Base-by-base conservation (phyloP, 345 rosid genomes). In the Chamaenerion angustifolium region DNA sequence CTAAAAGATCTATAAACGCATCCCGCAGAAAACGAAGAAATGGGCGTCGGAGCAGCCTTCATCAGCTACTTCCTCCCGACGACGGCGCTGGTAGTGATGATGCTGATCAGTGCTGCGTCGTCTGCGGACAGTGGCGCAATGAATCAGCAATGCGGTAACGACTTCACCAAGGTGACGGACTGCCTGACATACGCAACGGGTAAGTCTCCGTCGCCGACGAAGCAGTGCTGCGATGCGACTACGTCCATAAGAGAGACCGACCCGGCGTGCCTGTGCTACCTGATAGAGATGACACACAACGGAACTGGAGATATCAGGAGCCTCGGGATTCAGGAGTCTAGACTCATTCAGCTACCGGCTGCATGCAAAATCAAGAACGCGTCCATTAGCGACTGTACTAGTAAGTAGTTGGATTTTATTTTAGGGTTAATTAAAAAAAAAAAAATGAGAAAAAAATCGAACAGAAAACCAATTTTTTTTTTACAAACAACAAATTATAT, bases 221-320 rank as follows among this genome's bases (percentile, higher is more conserved):
- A 75, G 44, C 71, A 77, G 23, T 92, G 98, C 55, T 92, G 98
- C 61, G 55, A 18, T n/a, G 56, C 88, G 0, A 74, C 77, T 43
- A 59, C 66, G 51, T 75, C 60, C 3, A 68, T 79, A 10, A 76
- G 73, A 58, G 86, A 63, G 0, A 64, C 56, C 7, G 79, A 82
- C 1, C 94, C 96, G 10, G 75, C 80, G 67, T 92, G 98, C 69
- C 62, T 92, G 66, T 92, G 96, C 60, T 76, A 1, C 53, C 49
- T 88, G 9, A 79, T 92, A 37, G 88, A 80, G 59, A 80, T 80
- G 67, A 67, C 76, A 0, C 71, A 72, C 51, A 51, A 72, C 55
- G 95, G 88, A 2, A 71, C 60, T 51, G 66, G 63, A 11, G 42
- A 19, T 19, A 11, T 88, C 15, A 87, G 71, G 77, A 77, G 59